phyloP scores from a whole-genome alignment of 202 grass and related monocot species.

The Panicum hallii region DNA sequence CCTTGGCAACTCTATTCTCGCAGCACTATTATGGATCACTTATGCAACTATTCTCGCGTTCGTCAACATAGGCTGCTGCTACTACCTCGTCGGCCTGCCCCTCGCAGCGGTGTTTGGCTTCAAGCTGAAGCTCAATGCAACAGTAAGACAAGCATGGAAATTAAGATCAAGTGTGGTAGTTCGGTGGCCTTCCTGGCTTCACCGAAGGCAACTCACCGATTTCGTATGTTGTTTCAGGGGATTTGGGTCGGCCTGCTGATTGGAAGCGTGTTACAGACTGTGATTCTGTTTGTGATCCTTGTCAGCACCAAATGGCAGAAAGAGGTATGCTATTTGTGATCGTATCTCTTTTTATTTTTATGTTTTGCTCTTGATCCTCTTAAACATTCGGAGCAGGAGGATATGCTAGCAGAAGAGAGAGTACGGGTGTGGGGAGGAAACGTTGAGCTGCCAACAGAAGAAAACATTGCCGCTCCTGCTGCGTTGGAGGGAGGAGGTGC shows the following conservation, averaged over 20 bases:
- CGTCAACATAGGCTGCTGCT: conserved; percentile 77
- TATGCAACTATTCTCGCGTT: conserved; percentile 40
- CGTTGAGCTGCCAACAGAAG: conserved; percentile 38
- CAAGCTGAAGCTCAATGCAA: conserved; percentile 53
- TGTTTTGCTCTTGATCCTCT: neutral
- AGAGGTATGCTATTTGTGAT: conserved; percentile 46
- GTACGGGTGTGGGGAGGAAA: conserved; percentile 57
- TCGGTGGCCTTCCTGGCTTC: too few species aligned
- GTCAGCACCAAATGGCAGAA: conserved; percentile 71
- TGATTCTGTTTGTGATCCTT: conserved; percentile 58
- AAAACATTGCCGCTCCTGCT: neutral
- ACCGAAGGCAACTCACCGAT: neutral
- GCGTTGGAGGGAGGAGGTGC: too few species aligned
- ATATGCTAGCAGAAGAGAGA: conserved; percentile 61
- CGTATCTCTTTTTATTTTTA: neutral
- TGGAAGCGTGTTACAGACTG: conserved; percentile 65
- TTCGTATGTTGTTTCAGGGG: conserved; percentile 52
- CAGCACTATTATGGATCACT: too few species aligned
- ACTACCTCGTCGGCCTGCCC: conserved; percentile 63
- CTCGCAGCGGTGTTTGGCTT: conserved; percentile 71
- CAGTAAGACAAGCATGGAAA: too few species aligned
- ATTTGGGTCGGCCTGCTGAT: conserved; percentile 80
- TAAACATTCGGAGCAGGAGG: neutral
- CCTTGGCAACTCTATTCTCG: too few species aligned
- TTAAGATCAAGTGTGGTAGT: too few species aligned